phyloP scores from a whole-genome alignment of 139 green algal genomes.

The Chlorella sorokiniana region DNA sequence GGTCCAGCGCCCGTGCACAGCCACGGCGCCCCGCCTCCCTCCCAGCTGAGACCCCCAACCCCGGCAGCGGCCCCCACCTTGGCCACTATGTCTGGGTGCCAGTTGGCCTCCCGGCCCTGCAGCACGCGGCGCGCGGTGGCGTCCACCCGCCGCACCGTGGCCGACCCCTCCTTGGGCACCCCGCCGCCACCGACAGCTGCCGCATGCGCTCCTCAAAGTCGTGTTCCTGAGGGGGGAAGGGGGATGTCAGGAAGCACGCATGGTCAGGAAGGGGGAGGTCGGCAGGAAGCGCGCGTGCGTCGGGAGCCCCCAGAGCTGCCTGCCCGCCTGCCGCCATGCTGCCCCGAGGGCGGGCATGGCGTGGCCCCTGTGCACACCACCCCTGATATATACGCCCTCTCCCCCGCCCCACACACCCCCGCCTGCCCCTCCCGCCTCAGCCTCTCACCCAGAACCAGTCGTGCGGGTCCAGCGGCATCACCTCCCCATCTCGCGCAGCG shows the following conservation, averaged over 20 bases:
- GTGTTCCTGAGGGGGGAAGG: neutral
- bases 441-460: conserved; percentile 45
- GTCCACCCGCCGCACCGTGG: neutral
- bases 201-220: conserved; percentile 33
- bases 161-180: conserved; percentile 10
- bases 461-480: conserved; percentile 37
- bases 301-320: too few species aligned
- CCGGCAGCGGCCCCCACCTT: conserved; percentile 10
- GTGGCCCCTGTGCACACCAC: too few species aligned
- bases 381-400: too few species aligned
- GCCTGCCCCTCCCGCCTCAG: neutral
- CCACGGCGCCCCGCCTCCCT: neutral
- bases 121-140: conserved; percentile 12
- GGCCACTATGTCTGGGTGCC: conserved; percentile 13
- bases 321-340: too few species aligned
- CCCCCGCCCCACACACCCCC: neutral
- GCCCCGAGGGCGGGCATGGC: too few species aligned
- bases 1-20: neutral
- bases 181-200: neutral
- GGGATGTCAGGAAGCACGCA: neutral
- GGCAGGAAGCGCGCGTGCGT: too few species aligned
- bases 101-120: conserved; percentile 28
- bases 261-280: neutral
- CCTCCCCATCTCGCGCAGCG: conserved; percentile 37
- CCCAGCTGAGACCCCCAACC: neutral